Conservation (phyloP, 306 rosid genomes). For the Astragalus membranaceus region DNA sequence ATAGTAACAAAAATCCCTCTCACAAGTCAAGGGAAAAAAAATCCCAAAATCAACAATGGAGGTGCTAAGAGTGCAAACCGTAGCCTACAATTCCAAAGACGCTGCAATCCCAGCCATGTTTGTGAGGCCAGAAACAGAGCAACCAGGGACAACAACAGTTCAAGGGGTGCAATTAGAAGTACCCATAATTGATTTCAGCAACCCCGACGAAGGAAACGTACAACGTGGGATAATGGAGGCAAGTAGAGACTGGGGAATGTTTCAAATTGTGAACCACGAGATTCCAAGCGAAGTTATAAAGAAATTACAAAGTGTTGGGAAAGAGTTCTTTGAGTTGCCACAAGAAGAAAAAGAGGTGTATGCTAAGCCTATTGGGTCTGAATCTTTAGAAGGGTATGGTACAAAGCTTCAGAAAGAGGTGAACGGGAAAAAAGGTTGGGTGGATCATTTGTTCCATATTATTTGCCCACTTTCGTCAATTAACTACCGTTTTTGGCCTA, state of each 20-base stretch:
- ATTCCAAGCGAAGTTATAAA: slow-evolving; percentile 46
- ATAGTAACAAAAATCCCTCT: too few relatives aligned
- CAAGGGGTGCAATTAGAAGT: slow-evolving; percentile 36
- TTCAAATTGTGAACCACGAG: slow-evolving; percentile 65
- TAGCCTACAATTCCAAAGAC: slow-evolving; percentile 32
- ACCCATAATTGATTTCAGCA: slow-evolving; percentile 46
- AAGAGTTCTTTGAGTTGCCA: slow-evolving; percentile 49
- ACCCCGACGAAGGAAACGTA: slow-evolving; percentile 29
- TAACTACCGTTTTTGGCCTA: slow-evolving; percentile 62
- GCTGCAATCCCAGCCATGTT: slow-evolving; percentile 36
- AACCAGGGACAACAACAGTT: slow-evolving; percentile 68
- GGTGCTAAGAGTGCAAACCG: slow-evolving; percentile 46
- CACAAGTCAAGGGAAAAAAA: too few relatives aligned
- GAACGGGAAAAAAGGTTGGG: slow-evolving; percentile 70
- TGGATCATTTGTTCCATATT: slow-evolving; percentile 65
- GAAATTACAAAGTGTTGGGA: slow-evolving; percentile 50
- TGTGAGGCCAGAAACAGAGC: slow-evolving; percentile 45
- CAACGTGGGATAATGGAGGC: slow-evolving; percentile 33
- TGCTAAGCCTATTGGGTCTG: slow-evolving; percentile 30
- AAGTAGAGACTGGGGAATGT: slow-evolving; percentile 58
- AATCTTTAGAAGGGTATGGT: slow-evolving; percentile 55
- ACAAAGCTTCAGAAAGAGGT: slow-evolving; percentile 49
- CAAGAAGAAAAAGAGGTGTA: slow-evolving; percentile 54
- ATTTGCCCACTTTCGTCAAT: slow-evolving; percentile 60
- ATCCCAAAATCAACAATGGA: slow-evolving; percentile 10